Evolutionary conservation across 1,139 yeast genomes (phyloP).

Genomic region (Blastobotrys malaysiensis): DNA sequence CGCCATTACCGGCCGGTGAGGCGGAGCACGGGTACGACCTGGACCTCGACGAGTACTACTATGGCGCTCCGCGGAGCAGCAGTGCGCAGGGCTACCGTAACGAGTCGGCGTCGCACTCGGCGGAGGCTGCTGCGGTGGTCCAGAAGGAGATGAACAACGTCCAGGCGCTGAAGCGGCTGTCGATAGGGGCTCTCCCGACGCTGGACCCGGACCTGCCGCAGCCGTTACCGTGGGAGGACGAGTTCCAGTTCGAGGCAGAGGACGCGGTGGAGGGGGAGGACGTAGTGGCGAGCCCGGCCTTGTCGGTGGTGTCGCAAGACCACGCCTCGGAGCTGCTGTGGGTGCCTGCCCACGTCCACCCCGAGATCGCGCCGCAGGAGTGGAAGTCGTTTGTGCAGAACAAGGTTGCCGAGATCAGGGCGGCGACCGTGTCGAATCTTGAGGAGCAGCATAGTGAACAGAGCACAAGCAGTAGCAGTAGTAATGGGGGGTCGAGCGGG

Average conservation of each 20-base stretch:
- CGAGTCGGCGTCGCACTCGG: constrained; percentile 16
- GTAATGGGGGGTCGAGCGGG: constrained; percentile 4
- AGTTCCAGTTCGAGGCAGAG: constrained; percentile 1
- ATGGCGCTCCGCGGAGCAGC: background rate
- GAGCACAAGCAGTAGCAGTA: constrained; percentile 3
- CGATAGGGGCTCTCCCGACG: constrained; percentile 40
- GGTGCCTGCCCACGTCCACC: constrained; percentile 96
- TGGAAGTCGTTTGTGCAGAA: constrained; percentile 77
- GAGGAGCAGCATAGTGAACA: background rate
- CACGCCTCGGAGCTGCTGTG: constrained; percentile 47
- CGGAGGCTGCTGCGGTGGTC: constrained; percentile 37
- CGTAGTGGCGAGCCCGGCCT: background rate
- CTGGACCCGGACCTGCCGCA: constrained; percentile 44
- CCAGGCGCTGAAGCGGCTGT: constrained; percentile 43
- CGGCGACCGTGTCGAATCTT: constrained; percentile 31
- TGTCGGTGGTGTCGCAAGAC: background rate
- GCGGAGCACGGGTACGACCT: constrained; percentile 1
- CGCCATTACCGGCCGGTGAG: background rate
- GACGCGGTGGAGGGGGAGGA: background rate
- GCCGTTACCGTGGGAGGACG: constrained; percentile 15
- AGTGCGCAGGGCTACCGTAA: constrained; percentile 1
- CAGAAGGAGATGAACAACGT: constrained; percentile 46
- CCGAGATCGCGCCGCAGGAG: constrained; percentile 88
- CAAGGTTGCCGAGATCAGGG: constrained; percentile 69
- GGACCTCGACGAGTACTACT: constrained; percentile 1